A percentile compares a stretch with the other conserved stretches of the same genome.
Evolutionary conservation across 192 early-diverging fungal species (phyloP).

Genomic region (Coemansia sp.): DNA sequence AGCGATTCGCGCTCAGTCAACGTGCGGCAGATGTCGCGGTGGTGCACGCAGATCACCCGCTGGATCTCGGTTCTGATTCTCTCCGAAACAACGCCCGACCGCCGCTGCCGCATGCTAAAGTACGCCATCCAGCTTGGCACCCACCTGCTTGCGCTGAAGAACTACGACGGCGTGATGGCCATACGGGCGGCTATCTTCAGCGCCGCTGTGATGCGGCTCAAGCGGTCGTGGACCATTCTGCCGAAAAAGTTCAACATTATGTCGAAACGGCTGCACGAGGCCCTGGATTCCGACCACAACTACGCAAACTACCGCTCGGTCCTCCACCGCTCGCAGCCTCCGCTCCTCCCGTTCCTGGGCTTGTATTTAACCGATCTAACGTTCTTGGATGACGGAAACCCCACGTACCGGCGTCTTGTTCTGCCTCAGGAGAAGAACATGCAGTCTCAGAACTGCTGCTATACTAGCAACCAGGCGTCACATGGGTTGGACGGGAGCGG

Average conservation of each 20-base stretch:
- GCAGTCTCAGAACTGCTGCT: neutral
- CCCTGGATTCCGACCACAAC: constrained; percentile 66
- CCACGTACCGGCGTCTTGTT: constrained; percentile 56
- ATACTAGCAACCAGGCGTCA: neutral
- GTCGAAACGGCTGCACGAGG: constrained; percentile 58
- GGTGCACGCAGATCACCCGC: constrained; percentile 72
- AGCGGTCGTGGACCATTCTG: constrained; percentile 64
- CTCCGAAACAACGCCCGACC: constrained; percentile 67
- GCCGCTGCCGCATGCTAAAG: constrained; percentile 66
- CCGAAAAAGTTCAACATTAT: constrained; percentile 71
- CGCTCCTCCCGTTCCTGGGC: constrained; percentile 79
- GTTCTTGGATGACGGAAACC: constrained; percentile 85
- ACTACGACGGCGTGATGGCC: constrained; percentile 77
- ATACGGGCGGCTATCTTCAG: constrained; percentile 77
- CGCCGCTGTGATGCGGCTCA: constrained; percentile 70
- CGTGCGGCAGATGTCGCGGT: constrained; percentile 70
- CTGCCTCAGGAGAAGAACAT: constrained; percentile 12
- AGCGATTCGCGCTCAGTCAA: constrained; percentile 58
- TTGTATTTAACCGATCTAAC: constrained; percentile 81
- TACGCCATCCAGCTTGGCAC: constrained; percentile 81
- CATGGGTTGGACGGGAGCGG: neutral
- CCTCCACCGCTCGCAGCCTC: constrained; percentile 56
- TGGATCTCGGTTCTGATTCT: constrained; percentile 82
- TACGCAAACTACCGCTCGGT: constrained; percentile 60
- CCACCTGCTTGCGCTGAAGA: constrained; percentile 58